Conservation (phyloP, 257 asterid species). For the Solanum gracilifrons region DNA sequence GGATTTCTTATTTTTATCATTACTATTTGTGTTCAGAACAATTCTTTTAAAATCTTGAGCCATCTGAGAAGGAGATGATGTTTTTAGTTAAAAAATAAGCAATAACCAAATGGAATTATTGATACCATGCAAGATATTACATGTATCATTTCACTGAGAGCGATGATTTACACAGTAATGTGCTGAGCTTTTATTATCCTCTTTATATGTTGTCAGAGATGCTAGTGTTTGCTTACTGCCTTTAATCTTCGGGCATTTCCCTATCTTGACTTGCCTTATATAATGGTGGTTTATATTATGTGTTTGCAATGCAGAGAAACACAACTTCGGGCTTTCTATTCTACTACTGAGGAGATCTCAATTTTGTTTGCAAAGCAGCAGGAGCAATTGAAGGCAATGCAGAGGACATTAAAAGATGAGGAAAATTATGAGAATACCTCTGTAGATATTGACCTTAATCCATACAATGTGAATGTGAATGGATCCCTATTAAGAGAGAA, state of each 20-base stretch:
- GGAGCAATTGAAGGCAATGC: constrained; percentile 95
- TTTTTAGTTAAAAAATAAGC: background rate
- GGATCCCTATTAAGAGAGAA: constrained; percentile 19
- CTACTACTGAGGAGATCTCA: constrained; percentile 93
- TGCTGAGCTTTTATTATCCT: background rate
- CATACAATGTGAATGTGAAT: constrained; percentile 8
- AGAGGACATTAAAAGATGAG: constrained; percentile 87
- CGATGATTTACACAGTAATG: background rate
- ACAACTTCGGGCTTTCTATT: constrained; percentile 94
- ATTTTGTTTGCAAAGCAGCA: constrained; percentile 73
- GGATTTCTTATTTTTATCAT: background rate
- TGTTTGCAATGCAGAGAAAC: constrained; percentile 61
- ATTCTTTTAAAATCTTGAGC: background rate
- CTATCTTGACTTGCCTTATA: background rate
- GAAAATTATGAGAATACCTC: constrained; percentile 65
- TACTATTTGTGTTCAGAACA: background rate
- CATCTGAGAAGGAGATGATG: background rate
- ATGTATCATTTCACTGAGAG: background rate
- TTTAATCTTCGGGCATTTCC: background rate
- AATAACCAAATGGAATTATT: background rate
- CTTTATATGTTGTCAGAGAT: background rate
- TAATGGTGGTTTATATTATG: background rate
- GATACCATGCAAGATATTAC: background rate
- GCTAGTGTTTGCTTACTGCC: background rate
- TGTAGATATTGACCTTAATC: constrained; percentile 50